Evolutionary conservation across 2,329 filamentous ascomycete genomes (phyloP), one percentile per base, ranked within the genome.

Genomic region (Aspergillus sp.): DNA sequence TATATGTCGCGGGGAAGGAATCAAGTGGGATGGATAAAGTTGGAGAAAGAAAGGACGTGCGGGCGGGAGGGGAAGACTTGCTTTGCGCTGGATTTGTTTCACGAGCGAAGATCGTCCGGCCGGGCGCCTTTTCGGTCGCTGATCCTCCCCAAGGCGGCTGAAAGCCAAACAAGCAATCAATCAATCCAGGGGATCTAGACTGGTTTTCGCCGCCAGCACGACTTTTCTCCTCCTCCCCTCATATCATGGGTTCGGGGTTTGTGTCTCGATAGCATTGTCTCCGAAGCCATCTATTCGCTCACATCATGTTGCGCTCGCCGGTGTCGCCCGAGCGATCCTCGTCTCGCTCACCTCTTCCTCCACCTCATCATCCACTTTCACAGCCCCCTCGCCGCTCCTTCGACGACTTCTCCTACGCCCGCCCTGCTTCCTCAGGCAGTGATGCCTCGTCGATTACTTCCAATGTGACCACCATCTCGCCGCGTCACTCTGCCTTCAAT

Each of bases 381-480:
- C 60, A 56, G 19, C 63, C 64, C 54, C 62, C 58, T 55, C 66
- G 52, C 63, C 68, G 36, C 62, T 71, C 70, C 27, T 68, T 73
- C 57, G 72, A 73, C 56, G 71, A 75, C 59, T 71, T 70, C 66
- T 68, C 70, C 15, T 53, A 53, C 64, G 66, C 62, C 59, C 76
- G 76, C 42, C 75, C 77, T 51, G 73, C 70, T 62, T 80, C 78
- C 47, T 80, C 79, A 61, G 78, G 76, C 63, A 81, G 79, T 69
- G 77, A 80, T 73, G 75, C 78, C 59, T 82, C 81, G 8, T 75
- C 74, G 5, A 71, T 72, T 27, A 76, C 75, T 11, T 82, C 79
- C 49, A 77, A 77, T 67, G 73, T 79, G 60, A 79, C 77, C 30
- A 73, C 77, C 38, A 74, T 78, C 58, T 80, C 77, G 39, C 74